Evolutionary conservation across 495 filamentous ascomycete genomes (phyloP), one percentile per base, ranked within the genome.

Genomic region (Aspergillus haitiensis): DNA sequence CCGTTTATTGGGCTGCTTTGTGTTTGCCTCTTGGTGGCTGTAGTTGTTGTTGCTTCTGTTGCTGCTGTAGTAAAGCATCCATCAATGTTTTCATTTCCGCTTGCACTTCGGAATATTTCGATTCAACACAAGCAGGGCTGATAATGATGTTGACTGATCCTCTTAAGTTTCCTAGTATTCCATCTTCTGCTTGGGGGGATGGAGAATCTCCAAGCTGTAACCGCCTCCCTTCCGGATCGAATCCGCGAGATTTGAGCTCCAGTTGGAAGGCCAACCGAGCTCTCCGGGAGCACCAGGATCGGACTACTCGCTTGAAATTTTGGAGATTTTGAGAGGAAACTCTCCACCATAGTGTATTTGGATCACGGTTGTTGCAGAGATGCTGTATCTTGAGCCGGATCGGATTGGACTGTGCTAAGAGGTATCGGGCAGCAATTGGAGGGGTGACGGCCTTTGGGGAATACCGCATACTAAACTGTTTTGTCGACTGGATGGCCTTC

Each of bases 241-340:
- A 86, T 1, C 87, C 86, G 50, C 70, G 76, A 35, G 69, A 76
- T 58, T 70, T 77, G 61, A 92, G 71, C 15, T 80, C 82, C 49
- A 82, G 74, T 51, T 60, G 61, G 39, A 93, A 75, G 0, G 86
- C 87, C 16, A 72, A 64, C 35, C 75, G 70, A 9, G 85, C 42
- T 70, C 81, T 78, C 64, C 80, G 78, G 32, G 66, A 68, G 7
- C 73, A 71, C 77, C 74, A 82, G 5, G 70, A 78, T 42, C 84
- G 78, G 13, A 91, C 80, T 44, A 85, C 80, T 13, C 75, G 70
- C 31, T 75, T 79, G 21, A 57, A 44, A 15, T 60, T 32, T 58
- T 69, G 15, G 48, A 78, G 7, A 56, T 67, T 32, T 34, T 59
- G 44, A 7, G 67, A 55, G 0, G 71, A 67, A 2, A 75, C 67